phyloP scores from a whole-genome alignment of 2,329 filamentous ascomycete species.

The Madurella mycetomatis region DNA sequence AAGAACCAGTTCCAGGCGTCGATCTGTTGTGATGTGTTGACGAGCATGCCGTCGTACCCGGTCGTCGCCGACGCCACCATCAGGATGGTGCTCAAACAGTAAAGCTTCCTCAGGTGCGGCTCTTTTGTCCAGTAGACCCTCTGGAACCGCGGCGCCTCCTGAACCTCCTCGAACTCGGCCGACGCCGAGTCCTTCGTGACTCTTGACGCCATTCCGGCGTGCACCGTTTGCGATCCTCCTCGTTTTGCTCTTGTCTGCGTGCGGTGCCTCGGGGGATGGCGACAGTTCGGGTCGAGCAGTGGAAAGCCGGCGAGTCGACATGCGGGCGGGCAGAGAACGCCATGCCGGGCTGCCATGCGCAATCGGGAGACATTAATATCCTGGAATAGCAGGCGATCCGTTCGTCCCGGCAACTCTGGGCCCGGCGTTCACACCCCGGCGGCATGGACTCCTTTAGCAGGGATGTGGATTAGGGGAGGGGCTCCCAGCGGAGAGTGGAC shows the following conservation, averaged over 20 bases:
- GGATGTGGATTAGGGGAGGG: background rate
- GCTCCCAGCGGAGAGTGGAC: slow-evolving; percentile 2
- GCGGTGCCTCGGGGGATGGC: background rate
- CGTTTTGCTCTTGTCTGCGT: background rate
- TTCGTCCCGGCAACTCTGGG: background rate
- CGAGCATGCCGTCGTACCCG: slow-evolving; percentile 57
- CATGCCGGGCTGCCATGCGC: too few species aligned
- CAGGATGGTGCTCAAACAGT: slow-evolving; percentile 49
- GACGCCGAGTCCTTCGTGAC: slow-evolving; percentile 16
- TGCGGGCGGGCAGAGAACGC: background rate
- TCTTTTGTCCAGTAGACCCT: slow-evolving; percentile 54
- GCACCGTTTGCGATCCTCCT: slow-evolving; percentile 2
- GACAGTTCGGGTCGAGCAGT: background rate
- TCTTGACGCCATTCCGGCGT: slow-evolving; percentile 11
- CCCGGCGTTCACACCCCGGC: background rate
- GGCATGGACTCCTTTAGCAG: background rate
- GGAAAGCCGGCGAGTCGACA: background rate
- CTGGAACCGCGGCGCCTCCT: slow-evolving; percentile 48
- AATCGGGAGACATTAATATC: slow-evolving; percentile 4
- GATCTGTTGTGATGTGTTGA: slow-evolving; percentile 57
- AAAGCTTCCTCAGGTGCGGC: slow-evolving; percentile 53
- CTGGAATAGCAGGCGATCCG: background rate
- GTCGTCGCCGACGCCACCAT: slow-evolving; percentile 59
- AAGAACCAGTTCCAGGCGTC: slow-evolving; percentile 51
- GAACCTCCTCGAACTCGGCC: slow-evolving; percentile 32